A percentile compares a stretch with the other conserved stretches of the same genome.
Evolutionary conservation across 768 basidiomycete species (phyloP).

Genomic region (Candolleomyces efflorescens): DNA sequence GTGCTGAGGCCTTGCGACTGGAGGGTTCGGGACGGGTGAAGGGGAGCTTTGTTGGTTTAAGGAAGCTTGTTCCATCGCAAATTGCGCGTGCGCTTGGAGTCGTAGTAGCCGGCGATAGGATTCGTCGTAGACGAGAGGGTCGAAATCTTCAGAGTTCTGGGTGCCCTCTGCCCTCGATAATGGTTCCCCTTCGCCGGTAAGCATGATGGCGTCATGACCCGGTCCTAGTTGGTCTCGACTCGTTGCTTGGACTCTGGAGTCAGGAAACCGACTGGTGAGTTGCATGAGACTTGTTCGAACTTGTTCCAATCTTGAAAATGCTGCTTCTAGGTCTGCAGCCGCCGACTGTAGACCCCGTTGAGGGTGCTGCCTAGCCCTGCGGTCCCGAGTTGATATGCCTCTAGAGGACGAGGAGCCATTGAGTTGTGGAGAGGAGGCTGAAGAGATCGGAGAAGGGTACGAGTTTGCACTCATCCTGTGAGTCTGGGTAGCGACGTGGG

Average conservation of each 20-base stretch:
- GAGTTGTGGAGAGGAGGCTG: slow-evolving; percentile 13
- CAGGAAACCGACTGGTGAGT: slow-evolving; percentile 33
- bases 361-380: background rate
- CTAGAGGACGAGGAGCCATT: background rate
- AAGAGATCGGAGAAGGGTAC: slow-evolving; percentile 26
- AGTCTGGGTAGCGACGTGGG: slow-evolving; percentile 4
- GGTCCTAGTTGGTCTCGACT: slow-evolving; percentile 31
- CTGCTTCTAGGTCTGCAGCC: slow-evolving; percentile 50
- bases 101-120: slow-evolving; percentile 1
- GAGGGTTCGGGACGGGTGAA: background rate
- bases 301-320: slow-evolving; percentile 51
- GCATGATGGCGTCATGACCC: slow-evolving; percentile 33
- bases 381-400: background rate
- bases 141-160: background rate
- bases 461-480: slow-evolving; percentile 22
- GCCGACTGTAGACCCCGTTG: slow-evolving; percentile 42
- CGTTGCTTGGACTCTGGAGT: slow-evolving; percentile 11
- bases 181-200: slow-evolving; percentile 19
- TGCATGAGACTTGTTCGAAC: slow-evolving; percentile 48
- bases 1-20: background rate
- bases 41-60: background rate
- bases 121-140: slow-evolving; percentile 1
- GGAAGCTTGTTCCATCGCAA: slow-evolving; percentile 3
- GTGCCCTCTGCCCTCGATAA: background rate
- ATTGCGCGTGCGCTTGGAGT: slow-evolving; percentile 2